Conservation (phyloP, 78 protist genomes). For the Neovahlkampfia damariscottae region DNA sequence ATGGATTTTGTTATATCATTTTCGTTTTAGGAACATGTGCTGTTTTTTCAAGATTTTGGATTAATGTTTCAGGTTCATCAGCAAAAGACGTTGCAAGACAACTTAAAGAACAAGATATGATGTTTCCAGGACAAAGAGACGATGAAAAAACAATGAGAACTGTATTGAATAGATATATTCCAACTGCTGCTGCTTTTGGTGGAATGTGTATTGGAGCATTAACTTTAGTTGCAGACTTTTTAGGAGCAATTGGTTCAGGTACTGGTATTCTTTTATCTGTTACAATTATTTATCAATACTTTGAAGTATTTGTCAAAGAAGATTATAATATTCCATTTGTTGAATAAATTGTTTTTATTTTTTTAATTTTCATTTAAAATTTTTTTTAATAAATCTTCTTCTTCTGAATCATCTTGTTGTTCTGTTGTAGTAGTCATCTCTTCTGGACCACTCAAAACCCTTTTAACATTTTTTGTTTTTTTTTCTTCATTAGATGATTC, state of each 20-base stretch:
- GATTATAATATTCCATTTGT: conserved; percentile 23
- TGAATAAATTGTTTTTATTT: no score
- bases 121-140: conserved; percentile 34
- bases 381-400: no score
- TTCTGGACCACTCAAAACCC: no score
- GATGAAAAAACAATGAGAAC: conserved; percentile 51
- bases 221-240: conserved; percentile 92
- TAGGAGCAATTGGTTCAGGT: conserved; percentile 81
- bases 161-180: conserved; percentile 92
- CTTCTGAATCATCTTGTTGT: no score
- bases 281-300: conserved; percentile 94
- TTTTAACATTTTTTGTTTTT: no score
- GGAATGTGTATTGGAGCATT: conserved; percentile 99
- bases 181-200: conserved; percentile 98
- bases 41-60: conserved; percentile 94
- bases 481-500: no score
- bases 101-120: conserved; percentile 77
- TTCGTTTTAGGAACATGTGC: conserved; percentile 94
- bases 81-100: conserved; percentile 92
- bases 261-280: conserved; percentile 99
- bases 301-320: conserved; percentile 89
- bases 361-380: no score
- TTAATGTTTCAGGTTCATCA: conserved; percentile 81
- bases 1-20: conserved; percentile 80
- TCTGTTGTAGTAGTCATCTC: no score